A percentile compares a stretch with the other conserved stretches of the same genome.
These are phyloP conservation scores for Heritiera fomes DNA, from an alignment of 345 rosid species.

Conservation along the genomic window DNA sequence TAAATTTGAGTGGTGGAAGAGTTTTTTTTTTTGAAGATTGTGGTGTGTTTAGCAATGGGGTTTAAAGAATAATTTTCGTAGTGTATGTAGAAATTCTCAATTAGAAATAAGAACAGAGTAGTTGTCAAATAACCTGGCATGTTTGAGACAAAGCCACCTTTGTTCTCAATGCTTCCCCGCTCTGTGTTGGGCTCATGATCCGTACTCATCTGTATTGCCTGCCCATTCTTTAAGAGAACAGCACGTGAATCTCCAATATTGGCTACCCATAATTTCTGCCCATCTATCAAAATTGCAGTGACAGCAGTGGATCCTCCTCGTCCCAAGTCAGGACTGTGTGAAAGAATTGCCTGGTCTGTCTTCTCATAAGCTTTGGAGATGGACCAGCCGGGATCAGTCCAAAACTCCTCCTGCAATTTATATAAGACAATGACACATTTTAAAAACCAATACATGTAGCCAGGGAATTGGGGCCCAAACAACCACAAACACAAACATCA, in stretches of 20 bases:
- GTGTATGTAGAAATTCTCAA: no score
- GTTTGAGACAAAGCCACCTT: constrained; percentile 74
- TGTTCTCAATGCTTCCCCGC: constrained; percentile 57
- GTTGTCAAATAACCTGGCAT: constrained; percentile 58
- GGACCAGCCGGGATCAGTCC: constrained; percentile 45
- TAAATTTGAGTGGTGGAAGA: no score
- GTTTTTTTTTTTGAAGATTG: no score
- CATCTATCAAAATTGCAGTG: constrained; percentile 65
- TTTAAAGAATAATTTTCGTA: no score
- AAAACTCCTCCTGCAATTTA: constrained; percentile 52
- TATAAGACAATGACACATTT: background rate
- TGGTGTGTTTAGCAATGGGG: no score
- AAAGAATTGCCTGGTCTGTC: constrained; percentile 65
- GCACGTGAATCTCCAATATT: constrained; percentile 77
- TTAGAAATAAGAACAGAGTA: background rate
- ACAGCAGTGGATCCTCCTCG: constrained; percentile 85
- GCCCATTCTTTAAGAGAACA: constrained; percentile 57
- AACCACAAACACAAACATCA: background rate
- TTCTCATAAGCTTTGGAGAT: constrained; percentile 57
- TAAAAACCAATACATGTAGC: background rate
- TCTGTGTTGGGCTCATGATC: constrained; percentile 77
- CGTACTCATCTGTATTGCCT: constrained; percentile 56
- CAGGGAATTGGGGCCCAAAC: background rate
- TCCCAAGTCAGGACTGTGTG: constrained; percentile 58
- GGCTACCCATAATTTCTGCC: constrained; percentile 57